These are phyloP conservation scores for Colletotrichum costaricense DNA, from an alignment of 2,329 filamentous ascomycete species.

Conservation along the genomic window DNA sequence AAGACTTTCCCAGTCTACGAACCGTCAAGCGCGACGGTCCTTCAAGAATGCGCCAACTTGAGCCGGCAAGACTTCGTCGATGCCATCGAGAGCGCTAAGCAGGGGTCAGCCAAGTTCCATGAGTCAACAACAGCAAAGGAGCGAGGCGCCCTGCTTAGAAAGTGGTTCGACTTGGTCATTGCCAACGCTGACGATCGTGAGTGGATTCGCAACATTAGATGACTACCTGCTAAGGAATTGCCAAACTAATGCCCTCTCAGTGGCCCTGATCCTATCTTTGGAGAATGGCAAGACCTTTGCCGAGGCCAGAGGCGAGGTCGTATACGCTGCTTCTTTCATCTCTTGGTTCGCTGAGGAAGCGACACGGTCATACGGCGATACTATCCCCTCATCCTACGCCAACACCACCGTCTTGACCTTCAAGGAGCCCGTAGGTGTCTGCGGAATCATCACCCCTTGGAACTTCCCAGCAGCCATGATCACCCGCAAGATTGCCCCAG, in stretches of 20 bases:
- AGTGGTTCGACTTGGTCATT: slow-evolving; percentile 50
- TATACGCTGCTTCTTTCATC: slow-evolving; percentile 64
- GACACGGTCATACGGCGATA: slow-evolving; percentile 67
- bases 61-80: slow-evolving; percentile 40
- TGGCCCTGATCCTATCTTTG: slow-evolving; percentile 51
- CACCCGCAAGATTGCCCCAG: slow-evolving; percentile 56
- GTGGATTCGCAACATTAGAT: too few relatives aligned
- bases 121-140: slow-evolving; percentile 49
- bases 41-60: slow-evolving; percentile 61
- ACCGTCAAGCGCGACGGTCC: slow-evolving; percentile 60
- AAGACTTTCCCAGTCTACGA: slow-evolving; percentile 64
- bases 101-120: slow-evolving; percentile 50
- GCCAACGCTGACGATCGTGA: slow-evolving; percentile 45
- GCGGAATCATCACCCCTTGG: slow-evolving; percentile 75
- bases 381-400: slow-evolving; percentile 50
- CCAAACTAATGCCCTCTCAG: background rate
- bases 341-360: slow-evolving; percentile 69
- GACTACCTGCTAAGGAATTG: too few relatives aligned
- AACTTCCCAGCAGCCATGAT: slow-evolving; percentile 70
- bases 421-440: slow-evolving; percentile 75
- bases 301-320: slow-evolving; percentile 65
- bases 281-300: slow-evolving; percentile 69
- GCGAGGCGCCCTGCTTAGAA: slow-evolving; percentile 47
- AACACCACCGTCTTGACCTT: slow-evolving; percentile 72
- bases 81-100: slow-evolving; percentile 51